Percentiles rank a stretch among this genome's conserved stretches.
Conservation (phyloP, 805 yeast species). For the Scheffersomyces lignosus region DNA sequence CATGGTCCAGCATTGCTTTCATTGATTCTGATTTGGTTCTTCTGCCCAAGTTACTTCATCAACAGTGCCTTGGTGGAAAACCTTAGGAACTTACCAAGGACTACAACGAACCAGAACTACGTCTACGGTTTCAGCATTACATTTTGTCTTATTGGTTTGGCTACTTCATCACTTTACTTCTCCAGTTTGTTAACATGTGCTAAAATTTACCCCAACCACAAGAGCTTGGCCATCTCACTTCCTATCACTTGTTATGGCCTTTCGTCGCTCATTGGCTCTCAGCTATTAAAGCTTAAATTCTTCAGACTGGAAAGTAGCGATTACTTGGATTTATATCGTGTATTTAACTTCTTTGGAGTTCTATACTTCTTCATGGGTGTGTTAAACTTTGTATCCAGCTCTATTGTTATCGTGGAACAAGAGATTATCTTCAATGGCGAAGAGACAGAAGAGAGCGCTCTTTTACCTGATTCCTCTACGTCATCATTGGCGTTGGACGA, state of each 20-base stretch:
- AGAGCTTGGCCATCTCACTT: conserved; percentile 79
- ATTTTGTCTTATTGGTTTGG: conserved; percentile 63
- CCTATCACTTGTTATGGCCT: conserved; percentile 90
- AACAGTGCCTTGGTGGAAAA: conserved; percentile 25
- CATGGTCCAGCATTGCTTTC: conserved; percentile 79
- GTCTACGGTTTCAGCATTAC: conserved; percentile 40
- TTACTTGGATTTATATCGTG: conserved; percentile 47
- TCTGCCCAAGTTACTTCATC: conserved; percentile 66
- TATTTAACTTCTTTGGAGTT: conserved; percentile 52
- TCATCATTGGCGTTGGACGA: conserved; percentile 15
- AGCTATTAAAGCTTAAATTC: conserved; percentile 45
- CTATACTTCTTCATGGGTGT: conserved; percentile 58
- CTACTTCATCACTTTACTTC: conserved; percentile 72
- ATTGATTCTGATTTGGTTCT: conserved; percentile 55
- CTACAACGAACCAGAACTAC: conserved; percentile 4
- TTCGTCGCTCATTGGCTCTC: conserved; percentile 75
- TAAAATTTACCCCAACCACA: conserved; percentile 71
- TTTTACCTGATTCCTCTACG: background rate
- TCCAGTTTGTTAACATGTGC: conserved; percentile 79
- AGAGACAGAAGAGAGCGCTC: conserved; percentile 10
- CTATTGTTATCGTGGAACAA: conserved; percentile 60
- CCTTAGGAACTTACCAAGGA: background rate
- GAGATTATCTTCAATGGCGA: conserved; percentile 41
- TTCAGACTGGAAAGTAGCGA: conserved; percentile 30
- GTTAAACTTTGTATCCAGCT: conserved; percentile 62